Evolutionary conservation across 2,329 filamentous ascomycete genomes (phyloP).

Genomic region (Ceratocystiopsis minuta): DNA sequence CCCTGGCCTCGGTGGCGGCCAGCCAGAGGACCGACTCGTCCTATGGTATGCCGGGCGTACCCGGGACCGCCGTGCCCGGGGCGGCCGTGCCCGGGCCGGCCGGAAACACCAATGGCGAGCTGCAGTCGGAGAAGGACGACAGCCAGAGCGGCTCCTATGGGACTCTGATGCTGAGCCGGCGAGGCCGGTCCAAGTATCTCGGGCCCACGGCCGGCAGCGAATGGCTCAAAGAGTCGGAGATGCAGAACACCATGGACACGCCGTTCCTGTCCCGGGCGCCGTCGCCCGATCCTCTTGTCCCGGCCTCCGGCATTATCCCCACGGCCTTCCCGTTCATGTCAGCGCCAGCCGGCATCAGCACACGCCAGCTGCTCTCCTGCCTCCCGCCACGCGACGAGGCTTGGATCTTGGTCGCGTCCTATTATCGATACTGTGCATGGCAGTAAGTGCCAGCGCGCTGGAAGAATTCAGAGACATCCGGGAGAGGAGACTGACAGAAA

Average conservation of each 20-base stretch:
- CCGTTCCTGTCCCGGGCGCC: not conserved
- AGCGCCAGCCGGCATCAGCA: not conserved
- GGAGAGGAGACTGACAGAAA: not conserved
- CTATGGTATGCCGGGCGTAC: too few relatives aligned
- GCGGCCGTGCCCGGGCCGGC: not conserved
- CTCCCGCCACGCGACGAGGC: conserved; percentile 2
- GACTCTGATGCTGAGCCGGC: conserved; percentile 3
- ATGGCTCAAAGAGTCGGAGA: conserved; percentile 4
- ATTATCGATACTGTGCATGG: conserved; percentile 5
- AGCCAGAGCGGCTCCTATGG: conserved; percentile 2
- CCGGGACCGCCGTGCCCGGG: too few relatives aligned
- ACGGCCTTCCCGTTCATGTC: not conserved
- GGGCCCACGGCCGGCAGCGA: conserved; percentile 4
- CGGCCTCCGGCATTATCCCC: not conserved
- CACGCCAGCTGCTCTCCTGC: not conserved
- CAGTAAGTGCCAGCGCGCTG: not conserved
- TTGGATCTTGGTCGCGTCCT: conserved; percentile 2
- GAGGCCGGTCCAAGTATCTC: conserved; percentile 2
- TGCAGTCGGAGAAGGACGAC: not conserved
- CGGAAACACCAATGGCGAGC: not conserved
- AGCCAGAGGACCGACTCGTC: too few relatives aligned
- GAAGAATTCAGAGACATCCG: too few relatives aligned
- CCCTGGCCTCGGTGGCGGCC: too few relatives aligned
- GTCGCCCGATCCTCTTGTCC: not conserved
- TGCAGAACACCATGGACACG: conserved; percentile 1